phyloP scores from a whole-genome alignment of 2,329 filamentous ascomycete genomes.

The Periconia sp. region DNA sequence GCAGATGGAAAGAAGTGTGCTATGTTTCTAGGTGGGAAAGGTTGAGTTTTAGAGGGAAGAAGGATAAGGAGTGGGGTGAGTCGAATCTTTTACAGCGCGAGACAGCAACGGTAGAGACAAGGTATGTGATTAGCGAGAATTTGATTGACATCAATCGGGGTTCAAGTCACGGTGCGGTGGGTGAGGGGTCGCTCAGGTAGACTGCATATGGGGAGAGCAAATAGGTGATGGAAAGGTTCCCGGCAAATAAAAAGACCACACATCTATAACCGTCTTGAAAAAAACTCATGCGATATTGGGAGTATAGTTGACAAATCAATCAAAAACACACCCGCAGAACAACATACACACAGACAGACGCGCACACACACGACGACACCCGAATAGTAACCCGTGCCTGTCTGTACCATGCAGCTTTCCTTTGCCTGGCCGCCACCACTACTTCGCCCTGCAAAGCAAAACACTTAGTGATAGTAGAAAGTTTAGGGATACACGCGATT shows the following conservation, averaged over 20 bases:
- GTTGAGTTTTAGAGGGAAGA: too few species aligned
- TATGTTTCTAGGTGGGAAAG: too few species aligned
- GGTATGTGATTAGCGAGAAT: too few species aligned
- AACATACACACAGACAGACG: conserved; percentile 15
- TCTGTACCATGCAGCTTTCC: conserved; percentile 10
- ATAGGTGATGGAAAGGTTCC: background rate
- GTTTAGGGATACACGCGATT: conserved; percentile 40
- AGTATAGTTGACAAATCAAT: conserved; percentile 31
- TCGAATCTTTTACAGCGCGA: too few species aligned
- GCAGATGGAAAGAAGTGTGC: too few species aligned
- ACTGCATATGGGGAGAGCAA: too few species aligned
- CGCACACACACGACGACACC: background rate
- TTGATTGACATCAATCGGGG: too few species aligned
- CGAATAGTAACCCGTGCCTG: conserved; percentile 1
- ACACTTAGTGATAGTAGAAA: conserved; percentile 44
- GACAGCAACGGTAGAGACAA: too few species aligned
- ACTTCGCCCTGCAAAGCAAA: conserved; percentile 12
- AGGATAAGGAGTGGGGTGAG: too few species aligned
- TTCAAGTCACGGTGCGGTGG: too few species aligned
- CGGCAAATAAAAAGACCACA: background rate
- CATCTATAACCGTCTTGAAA: conserved; percentile 4
- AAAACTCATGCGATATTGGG: conserved; percentile 30
- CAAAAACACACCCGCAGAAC: conserved; percentile 13
- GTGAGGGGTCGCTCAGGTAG: too few species aligned
- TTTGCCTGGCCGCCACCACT: conserved; percentile 12